Percentiles rank a stretch among this genome's conserved stretches.
Conservation (phyloP, 2,329 filamentous ascomycete species). For the Orbilia oligospora region DNA sequence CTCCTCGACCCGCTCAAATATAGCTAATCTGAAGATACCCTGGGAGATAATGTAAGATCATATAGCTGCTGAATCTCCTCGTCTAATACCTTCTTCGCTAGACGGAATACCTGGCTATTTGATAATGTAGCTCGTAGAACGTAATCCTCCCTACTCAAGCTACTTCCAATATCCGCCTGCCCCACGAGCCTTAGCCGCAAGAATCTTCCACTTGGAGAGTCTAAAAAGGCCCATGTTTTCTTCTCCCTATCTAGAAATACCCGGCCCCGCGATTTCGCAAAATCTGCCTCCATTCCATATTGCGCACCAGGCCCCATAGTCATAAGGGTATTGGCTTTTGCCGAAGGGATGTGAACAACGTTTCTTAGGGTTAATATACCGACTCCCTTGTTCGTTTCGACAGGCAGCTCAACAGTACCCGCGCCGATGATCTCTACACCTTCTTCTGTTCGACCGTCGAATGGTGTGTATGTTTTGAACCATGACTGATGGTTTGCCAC, state of each 20-base stretch:
- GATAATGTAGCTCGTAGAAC: slow-evolving; percentile 14
- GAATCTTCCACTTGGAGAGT: slow-evolving; percentile 17
- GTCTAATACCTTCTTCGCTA: slow-evolving; percentile 8
- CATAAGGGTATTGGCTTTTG: slow-evolving; percentile 22
- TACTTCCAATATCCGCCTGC: slow-evolving; percentile 2
- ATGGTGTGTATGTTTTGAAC: slow-evolving; percentile 41
- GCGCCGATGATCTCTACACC: slow-evolving; percentile 27
- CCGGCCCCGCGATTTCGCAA: slow-evolving; percentile 3
- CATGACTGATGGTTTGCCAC: slow-evolving; percentile 38
- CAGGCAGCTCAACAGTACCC: slow-evolving; percentile 43
- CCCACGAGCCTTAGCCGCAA: slow-evolving; percentile 20
- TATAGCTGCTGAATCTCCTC: slow-evolving; percentile 12
- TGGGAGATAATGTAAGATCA: slow-evolving; percentile 1
- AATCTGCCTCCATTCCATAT: slow-evolving; percentile 21
- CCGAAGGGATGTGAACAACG: slow-evolving; percentile 19
- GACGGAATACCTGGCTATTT: slow-evolving; percentile 10
- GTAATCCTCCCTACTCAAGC: slow-evolving; percentile 4
- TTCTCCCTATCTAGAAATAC: slow-evolving; percentile 17
- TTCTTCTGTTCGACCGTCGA: slow-evolving; percentile 23
- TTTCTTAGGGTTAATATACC: slow-evolving; percentile 38
- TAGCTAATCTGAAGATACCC: neutral
- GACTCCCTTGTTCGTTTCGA: slow-evolving; percentile 34
- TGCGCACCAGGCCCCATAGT: slow-evolving; percentile 18
- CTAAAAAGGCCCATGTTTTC: slow-evolving; percentile 11
- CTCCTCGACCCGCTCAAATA: neutral